Percentiles rank a stretch among this genome's conserved stretches.
These are phyloP conservation scores for Poronia punctata DNA, from an alignment of 495 filamentous ascomycete genomes.

Conservation along the genomic window DNA sequence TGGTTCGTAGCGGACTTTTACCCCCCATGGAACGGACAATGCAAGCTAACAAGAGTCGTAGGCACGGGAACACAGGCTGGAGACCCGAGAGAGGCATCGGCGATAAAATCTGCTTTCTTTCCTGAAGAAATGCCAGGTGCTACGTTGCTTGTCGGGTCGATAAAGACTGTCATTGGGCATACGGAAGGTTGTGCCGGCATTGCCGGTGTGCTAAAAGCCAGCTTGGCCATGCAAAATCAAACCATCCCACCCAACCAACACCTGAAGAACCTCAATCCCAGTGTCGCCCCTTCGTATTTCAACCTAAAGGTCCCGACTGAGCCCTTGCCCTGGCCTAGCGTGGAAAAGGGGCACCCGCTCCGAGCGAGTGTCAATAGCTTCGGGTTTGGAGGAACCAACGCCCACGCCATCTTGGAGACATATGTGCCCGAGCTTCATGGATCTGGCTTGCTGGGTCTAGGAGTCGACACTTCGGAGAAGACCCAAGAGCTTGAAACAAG, in stretches of 20 bases:
- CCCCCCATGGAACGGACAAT: too few species aligned
- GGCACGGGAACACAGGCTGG: conserved; percentile 20
- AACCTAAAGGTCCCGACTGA: conserved; percentile 36
- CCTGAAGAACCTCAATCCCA: conserved; percentile 42
- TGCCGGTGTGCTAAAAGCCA: conserved; percentile 48
- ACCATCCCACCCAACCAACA: conserved; percentile 48
- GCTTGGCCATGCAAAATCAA: conserved; percentile 40
- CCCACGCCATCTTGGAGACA: conserved; percentile 47
- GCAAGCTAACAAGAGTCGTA: too few species aligned
- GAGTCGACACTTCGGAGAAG: too few species aligned
- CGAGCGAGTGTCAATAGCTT: conserved; percentile 8
- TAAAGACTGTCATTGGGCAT: conserved; percentile 51
- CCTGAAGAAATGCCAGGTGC: too few species aligned
- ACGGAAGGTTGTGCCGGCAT: conserved; percentile 51
- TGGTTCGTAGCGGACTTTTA: too few species aligned
- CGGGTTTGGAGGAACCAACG: conserved; percentile 47
- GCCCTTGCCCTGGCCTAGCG: conserved; percentile 34
- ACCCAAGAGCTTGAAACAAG: too few species aligned
- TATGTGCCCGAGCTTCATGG: conserved; percentile 24
- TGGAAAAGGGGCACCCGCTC: conserved; percentile 27
- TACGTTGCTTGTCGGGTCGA: conserved; percentile 42
- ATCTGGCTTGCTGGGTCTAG: too few species aligned
- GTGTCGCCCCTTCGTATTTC: conserved; percentile 32
- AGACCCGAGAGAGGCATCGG: conserved; percentile 38
- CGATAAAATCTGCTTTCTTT: conserved; percentile 34